Evolutionary conservation across 2,329 filamentous ascomycete species (phyloP).

Genomic region (Aspergillus neoniger): DNA sequence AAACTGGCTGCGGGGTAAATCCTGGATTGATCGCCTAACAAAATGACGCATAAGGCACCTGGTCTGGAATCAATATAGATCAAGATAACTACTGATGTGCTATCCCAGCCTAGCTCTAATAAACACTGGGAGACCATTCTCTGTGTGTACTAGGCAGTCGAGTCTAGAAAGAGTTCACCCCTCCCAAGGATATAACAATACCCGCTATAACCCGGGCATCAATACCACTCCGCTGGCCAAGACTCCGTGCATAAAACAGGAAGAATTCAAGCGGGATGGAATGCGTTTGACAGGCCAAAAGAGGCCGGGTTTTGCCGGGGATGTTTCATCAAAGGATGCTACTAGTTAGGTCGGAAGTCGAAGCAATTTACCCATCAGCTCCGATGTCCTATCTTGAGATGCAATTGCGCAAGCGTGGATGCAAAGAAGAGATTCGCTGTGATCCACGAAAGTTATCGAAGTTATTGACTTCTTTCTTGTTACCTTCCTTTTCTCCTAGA

Average conservation of each 20-base stretch:
- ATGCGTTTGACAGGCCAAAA: not conserved
- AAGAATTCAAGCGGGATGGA: not conserved
- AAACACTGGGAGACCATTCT: not conserved
- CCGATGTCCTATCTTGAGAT: not conserved
- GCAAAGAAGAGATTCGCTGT: too few relatives aligned
- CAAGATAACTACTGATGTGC: not conserved
- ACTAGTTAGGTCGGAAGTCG: not conserved
- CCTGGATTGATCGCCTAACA: too few relatives aligned
- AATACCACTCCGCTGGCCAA: not conserved
- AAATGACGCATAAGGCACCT: conserved; percentile 22
- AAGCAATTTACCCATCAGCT: not conserved
- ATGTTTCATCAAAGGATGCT: not conserved
- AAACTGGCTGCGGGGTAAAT: too few relatives aligned
- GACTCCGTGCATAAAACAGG: not conserved
- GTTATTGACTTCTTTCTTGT: not conserved
- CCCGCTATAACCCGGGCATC: not conserved
- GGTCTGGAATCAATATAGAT: not conserved
- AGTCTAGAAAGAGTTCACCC: not conserved
- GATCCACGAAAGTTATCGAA: too few relatives aligned
- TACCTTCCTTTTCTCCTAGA: not conserved
- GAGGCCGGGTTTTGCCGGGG: not conserved
- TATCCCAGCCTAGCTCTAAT: not conserved
- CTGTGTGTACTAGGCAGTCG: not conserved
- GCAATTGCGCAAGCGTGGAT: not conserved
- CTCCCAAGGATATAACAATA: not conserved